Base-by-base conservation (phyloP, 1,284 basidiomycete genomes). In the Exsudoporus floridanus region DNA sequence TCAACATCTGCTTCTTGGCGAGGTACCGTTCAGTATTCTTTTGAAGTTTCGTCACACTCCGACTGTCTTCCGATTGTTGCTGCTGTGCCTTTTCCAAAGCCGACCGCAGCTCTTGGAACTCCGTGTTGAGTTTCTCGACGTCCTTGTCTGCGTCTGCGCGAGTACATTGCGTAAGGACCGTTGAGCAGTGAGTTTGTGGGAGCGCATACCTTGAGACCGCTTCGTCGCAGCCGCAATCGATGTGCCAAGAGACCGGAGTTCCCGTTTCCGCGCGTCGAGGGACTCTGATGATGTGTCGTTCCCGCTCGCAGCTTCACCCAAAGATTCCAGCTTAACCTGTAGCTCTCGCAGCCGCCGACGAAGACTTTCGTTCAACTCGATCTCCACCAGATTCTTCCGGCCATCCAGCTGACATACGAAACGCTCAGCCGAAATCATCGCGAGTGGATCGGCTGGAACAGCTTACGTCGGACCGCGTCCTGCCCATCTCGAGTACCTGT, bases 1-100 rank as follows among this genome's bases (percentile, higher is more conserved):
- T 64, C 13, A 98, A 76, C 74, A 95, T 89, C 66, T 94, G 89
- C 39, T 88, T 83, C 72, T 98, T 98, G 37, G 92, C 86, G 7
- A 97, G 81, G 70, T 96, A 98, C 27, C 95, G 84, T 65, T 99
- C 96, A 0, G 94, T 92, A 60, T 85, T 91, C 79, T 98, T 98
- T 70, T 98, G 94, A 59, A 96, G 90, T 56, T 86, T 84, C 27
- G 91, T 84, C 54, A 98, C 92, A 31, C 82, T 85, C 9, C 92
- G 86, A 34, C 81, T 86, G 59, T 94, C 93, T 64, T 98, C 94
- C 1, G 83, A 70, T 67, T 97, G 94, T 60, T 92, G 85, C 18
- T 80, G 79, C 61, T 95, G 89, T 5, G 88, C 74, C 58, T 82
- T 82, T 64, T 98, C 95, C 33, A 97, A 74, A 8, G 78, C 74